Evolutionary conservation across 2,329 filamentous ascomycete genomes (phyloP).

Genomic region (Stachybotrys elegans): DNA sequence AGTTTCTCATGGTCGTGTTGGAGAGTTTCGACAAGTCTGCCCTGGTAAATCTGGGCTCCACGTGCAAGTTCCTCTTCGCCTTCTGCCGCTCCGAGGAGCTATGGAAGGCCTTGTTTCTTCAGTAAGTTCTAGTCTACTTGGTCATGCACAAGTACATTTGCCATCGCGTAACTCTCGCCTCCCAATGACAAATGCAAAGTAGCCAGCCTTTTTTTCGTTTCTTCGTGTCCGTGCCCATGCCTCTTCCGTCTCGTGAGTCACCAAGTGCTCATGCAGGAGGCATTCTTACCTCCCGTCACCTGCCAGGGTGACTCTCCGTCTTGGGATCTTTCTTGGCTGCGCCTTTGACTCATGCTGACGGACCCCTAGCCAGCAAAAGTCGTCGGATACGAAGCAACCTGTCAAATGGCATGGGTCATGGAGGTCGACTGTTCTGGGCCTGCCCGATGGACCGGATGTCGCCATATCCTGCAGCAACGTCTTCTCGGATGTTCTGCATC

Average conservation of each 20-base stretch:
- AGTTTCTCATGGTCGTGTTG: conserved; percentile 69
- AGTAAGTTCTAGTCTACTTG: conserved; percentile 56
- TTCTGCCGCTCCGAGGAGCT: conserved; percentile 80
- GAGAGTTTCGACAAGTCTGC: conserved; percentile 64
- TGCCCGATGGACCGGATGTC: conserved; percentile 45
- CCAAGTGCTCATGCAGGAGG: too few relatives aligned
- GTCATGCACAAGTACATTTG: not conserved
- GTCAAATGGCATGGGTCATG: conserved; percentile 73
- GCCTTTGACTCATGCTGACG: conserved; percentile 11
- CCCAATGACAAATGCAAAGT: too few relatives aligned
- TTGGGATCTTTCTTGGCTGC: too few relatives aligned
- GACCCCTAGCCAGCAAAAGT: conserved; percentile 18
- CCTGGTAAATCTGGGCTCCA: conserved; percentile 63
- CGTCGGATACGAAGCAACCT: conserved; percentile 24
- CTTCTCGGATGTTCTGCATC: conserved; percentile 85
- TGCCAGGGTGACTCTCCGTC: too few relatives aligned
- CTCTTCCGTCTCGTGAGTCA: too few relatives aligned
- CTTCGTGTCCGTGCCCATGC: too few relatives aligned
- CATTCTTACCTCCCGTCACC: too few relatives aligned
- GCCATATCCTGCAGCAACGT: conserved; percentile 69
- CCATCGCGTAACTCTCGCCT: not conserved
- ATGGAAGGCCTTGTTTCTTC: conserved; percentile 80
- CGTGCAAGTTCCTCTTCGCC: conserved; percentile 82
- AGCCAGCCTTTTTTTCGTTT: too few relatives aligned
- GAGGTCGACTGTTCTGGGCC: conserved; percentile 69